Base-by-base conservation (phyloP, 2,329 filamentous ascomycete genomes). In the Chrysosporium keratinophilum region DNA sequence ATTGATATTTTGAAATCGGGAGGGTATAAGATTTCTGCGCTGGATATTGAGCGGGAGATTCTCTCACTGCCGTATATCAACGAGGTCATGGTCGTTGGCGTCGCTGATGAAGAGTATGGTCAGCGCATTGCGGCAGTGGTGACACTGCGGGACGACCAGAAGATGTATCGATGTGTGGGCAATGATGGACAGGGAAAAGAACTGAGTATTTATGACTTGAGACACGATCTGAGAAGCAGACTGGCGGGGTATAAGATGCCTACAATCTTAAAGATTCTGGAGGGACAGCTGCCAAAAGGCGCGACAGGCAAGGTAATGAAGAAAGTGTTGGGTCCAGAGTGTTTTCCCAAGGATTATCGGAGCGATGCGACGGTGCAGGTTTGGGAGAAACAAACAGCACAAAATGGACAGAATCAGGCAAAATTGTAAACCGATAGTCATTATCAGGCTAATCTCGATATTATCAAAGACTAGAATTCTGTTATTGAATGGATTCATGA, bases 271-370 rank as follows among this genome's bases (percentile, higher is more conserved):
- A 53, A 48, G 34, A 41, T 77, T 23, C 63, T 73, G 3, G 62
- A 70, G 31, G 49, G 49, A n/a, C 75, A 77, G 60, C 60, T 77
- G 37, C 74, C 74, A 1, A 77, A 77, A 60, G 72, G 69, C 19
- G 69, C 62, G 0, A 77, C 73, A 0, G 74, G 74, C 0, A 78
- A 78, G 61, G 72, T 78, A n/a, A 68, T 73, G 54, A 78, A 78
- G 64, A 76, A 76, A 61, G 60, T 67, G 1, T 59, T 73, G n/a
- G 67, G 71, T 0, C 69, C 69, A 9, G 56, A 59, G 33, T 71
- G 66, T 57, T 74, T 73, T 50, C 63, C 66, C 2, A 34, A n/a
- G 10, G 54, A 61, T 46, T 65, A 65, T 54, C 23, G 43, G 3
- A 54, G 54, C 19, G 54, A 62, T 53, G 52, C 52, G 23, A 58